phyloP scores from a whole-genome alignment of 2,329 filamentous ascomycete species.

The Incumbomyces delicatus region DNA sequence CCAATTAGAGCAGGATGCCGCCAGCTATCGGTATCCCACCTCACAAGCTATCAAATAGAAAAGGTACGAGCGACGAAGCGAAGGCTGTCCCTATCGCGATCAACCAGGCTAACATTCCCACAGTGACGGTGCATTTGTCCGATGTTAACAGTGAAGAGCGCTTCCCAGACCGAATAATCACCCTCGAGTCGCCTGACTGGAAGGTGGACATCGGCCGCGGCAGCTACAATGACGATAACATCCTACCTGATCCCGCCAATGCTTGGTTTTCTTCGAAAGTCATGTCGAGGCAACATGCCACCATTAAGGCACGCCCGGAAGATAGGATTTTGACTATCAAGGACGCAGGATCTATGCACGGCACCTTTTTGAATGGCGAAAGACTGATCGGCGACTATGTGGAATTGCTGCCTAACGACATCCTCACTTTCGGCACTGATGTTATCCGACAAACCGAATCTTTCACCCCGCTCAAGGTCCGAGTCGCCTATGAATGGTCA shows the following conservation, averaged over 20 bases:
- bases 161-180: conserved; percentile 6
- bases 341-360: conserved; percentile 53
- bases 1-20: not conserved
- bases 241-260: conserved; percentile 30
- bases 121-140: conserved; percentile 4
- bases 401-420: conserved; percentile 27
- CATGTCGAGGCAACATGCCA: conserved; percentile 38
- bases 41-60: not conserved
- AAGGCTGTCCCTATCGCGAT: not conserved
- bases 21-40: not conserved
- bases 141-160: not conserved
- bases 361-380: conserved; percentile 45
- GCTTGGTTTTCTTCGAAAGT: conserved; percentile 38
- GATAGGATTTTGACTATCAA: conserved; percentile 35
- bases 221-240: conserved; percentile 29
- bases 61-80: not conserved
- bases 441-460: conserved; percentile 36
- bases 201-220: conserved; percentile 31
- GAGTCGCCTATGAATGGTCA: not conserved
- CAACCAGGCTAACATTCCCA: not conserved
- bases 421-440: conserved; percentile 39
- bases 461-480: not conserved
- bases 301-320: conserved; percentile 22
- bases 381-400: conserved; percentile 28
- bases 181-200: conserved; percentile 14